These are phyloP conservation scores for Pilasporangium apinafurcum DNA, from an alignment of 352 stramenopile genomes.

Conservation along the genomic window DNA sequence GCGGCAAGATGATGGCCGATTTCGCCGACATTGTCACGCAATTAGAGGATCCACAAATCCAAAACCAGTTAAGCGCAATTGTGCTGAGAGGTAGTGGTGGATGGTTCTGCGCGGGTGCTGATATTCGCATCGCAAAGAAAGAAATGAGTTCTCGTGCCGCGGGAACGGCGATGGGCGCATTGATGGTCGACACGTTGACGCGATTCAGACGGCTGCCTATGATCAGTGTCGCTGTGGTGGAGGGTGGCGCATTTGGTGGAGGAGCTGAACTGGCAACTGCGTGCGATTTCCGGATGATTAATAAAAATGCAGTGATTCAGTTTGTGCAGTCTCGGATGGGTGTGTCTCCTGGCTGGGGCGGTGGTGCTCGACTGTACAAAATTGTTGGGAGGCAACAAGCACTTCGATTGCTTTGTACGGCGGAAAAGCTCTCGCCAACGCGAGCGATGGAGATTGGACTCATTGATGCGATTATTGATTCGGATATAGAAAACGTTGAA, in stretches of 20 bases:
- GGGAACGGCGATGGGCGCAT: slow-evolving; percentile 51
- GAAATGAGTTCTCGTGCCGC: slow-evolving; percentile 64
- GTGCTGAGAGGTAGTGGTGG: slow-evolving; percentile 44
- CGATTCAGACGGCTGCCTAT: slow-evolving; percentile 68
- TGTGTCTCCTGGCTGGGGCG: slow-evolving; percentile 80
- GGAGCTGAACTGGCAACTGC: slow-evolving; percentile 77
- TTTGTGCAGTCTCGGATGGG: slow-evolving; percentile 85
- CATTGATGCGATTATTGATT: slow-evolving; percentile 53
- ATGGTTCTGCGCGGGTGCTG: slow-evolving; percentile 83
- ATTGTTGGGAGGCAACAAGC: slow-evolving; percentile 70
- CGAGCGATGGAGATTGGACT: slow-evolving; percentile 57
- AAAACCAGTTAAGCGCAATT: slow-evolving; percentile 52
- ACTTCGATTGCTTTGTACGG: slow-evolving; percentile 65
- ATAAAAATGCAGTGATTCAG: slow-evolving; percentile 57
- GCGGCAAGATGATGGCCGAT: slow-evolving; percentile 87
- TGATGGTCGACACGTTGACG: slow-evolving; percentile 76
- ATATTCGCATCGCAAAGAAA: slow-evolving; percentile 72
- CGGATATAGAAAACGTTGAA: slow-evolving; percentile 14
- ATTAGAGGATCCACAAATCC: slow-evolving; percentile 49
- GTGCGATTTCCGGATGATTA: slow-evolving; percentile 79
- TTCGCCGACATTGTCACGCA: slow-evolving; percentile 56
- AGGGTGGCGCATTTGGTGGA: slow-evolving; percentile 78
- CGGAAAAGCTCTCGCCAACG: slow-evolving; percentile 38
- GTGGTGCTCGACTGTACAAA: slow-evolving; percentile 65
- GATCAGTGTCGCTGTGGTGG: slow-evolving; percentile 69